Evolutionary conservation across 768 basidiomycete species (phyloP).

Genomic region (Tricholoma furcatifolium): DNA sequence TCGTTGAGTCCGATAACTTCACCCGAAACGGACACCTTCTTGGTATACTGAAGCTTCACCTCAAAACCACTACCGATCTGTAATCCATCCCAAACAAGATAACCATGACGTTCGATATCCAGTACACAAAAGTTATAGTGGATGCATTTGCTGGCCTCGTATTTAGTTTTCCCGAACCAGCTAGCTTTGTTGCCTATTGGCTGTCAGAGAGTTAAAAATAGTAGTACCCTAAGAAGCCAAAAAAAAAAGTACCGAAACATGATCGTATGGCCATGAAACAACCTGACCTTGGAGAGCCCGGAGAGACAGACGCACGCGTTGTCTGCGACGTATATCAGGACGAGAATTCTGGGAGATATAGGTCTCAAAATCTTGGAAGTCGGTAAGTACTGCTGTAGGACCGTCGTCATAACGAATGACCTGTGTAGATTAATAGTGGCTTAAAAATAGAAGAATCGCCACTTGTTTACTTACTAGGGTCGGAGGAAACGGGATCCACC

Average conservation of each 20-base stretch:
- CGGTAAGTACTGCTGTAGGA: conserved; percentile 43
- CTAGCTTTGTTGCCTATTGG: conserved; percentile 43
- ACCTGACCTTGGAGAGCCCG: conserved; percentile 63
- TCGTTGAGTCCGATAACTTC: conserved; percentile 61
- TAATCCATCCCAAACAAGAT: conserved; percentile 48
- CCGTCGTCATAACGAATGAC: conserved; percentile 72
- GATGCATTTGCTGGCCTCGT: conserved; percentile 47
- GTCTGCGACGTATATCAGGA: conserved; percentile 43
- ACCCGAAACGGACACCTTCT: conserved; percentile 46
- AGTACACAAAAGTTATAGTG: conserved; percentile 48
- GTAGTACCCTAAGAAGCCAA: not conserved
- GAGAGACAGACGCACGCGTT: conserved; percentile 61
- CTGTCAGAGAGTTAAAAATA: conserved; percentile 24
- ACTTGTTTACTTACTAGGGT: conserved; percentile 45
- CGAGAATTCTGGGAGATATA: conserved; percentile 65
- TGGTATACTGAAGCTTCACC: conserved; percentile 56
- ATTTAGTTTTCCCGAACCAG: conserved; percentile 44
- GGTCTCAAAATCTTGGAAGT: conserved; percentile 47
- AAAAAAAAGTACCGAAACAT: conserved; percentile 42
- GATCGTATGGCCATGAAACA: conserved; percentile 64
- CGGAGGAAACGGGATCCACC: conserved; percentile 81
- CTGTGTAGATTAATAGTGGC: conserved; percentile 26
- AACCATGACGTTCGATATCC: conserved; percentile 50
- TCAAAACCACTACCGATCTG: conserved; percentile 71
- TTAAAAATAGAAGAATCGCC: not conserved